Percentiles rank a stretch among this genome's conserved stretches.
Conservation (phyloP, 768 basidiomycete genomes). For the Artomyces pyxidatus region DNA sequence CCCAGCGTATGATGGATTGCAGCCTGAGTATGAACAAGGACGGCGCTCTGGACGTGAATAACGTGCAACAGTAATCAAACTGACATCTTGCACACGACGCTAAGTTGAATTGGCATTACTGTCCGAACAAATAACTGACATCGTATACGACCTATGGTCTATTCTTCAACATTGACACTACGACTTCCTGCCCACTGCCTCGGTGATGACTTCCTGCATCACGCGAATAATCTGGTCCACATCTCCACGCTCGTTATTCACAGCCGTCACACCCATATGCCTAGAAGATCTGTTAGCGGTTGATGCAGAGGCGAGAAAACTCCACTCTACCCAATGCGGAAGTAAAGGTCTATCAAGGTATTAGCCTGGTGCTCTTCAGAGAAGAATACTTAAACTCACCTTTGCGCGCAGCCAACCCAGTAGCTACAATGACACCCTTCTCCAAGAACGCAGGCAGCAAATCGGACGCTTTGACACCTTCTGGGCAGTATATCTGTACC, state of each 20-base stretch:
- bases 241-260: slow-evolving; percentile 63
- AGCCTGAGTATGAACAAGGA: too few species aligned
- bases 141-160: too few species aligned
- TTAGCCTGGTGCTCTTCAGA: neutral
- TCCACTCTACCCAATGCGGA: slow-evolving; percentile 69
- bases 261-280: slow-evolving; percentile 88
- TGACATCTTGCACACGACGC: too few species aligned
- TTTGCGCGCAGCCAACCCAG: slow-evolving; percentile 43
- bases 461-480: slow-evolving; percentile 69
- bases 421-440: slow-evolving; percentile 75
- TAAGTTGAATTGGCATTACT: too few species aligned
- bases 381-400: slow-evolving; percentile 1
- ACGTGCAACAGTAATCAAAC: too few species aligned
- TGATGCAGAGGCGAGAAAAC: slow-evolving; percentile 1
- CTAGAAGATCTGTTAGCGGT: slow-evolving; percentile 24
- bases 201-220: slow-evolving; percentile 49
- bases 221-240: slow-evolving; percentile 62
- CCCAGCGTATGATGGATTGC: too few species aligned
- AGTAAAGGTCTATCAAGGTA: slow-evolving; percentile 60
- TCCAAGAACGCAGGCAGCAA: slow-evolving; percentile 67
- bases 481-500: slow-evolving; percentile 70
- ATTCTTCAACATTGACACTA: too few species aligned
- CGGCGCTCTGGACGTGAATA: too few species aligned
- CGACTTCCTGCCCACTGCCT: too few species aligned
- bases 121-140: too few species aligned